Conservation (phyloP, 257 asterid genomes). For the Sherardia arvensis region DNA sequence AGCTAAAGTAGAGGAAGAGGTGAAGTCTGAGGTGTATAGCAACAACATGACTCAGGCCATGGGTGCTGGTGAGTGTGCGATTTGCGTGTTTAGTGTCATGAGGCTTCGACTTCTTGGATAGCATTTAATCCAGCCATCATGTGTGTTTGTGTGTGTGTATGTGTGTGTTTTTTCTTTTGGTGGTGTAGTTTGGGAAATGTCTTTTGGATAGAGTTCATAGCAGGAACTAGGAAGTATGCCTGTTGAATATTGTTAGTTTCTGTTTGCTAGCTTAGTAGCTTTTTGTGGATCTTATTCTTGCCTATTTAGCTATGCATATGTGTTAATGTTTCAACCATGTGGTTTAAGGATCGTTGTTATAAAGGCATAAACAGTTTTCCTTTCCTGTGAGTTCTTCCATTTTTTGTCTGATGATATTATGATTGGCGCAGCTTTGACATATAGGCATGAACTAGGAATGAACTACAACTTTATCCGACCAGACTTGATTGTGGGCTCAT, state of each 20-base stretch:
- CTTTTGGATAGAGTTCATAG: neutral
- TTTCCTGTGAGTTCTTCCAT: neutral
- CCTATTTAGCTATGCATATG: neutral
- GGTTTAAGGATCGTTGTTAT: neutral
- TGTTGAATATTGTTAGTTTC: neutral
- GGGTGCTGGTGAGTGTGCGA: conserved; percentile 75
- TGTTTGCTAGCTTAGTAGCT: neutral
- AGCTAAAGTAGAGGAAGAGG: conserved; percentile 28
- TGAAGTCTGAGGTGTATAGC: conserved; percentile 74
- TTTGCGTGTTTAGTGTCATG: neutral
- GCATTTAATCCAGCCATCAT: neutral
- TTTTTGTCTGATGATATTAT: conserved; percentile 2
- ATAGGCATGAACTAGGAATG: conserved; percentile 94
- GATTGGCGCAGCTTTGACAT: conserved; percentile 54
- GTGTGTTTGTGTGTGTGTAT: neutral
- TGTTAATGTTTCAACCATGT: neutral
- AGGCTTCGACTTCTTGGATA: neutral
- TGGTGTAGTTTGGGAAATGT: conserved; percentile 1
- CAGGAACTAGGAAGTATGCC: neutral
- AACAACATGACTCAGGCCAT: conserved; percentile 90
- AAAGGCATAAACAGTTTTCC: conserved; percentile 11
- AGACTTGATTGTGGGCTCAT: conserved; percentile 90
- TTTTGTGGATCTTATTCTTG: neutral
- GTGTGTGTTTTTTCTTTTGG: neutral
- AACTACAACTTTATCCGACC: conserved; percentile 86